Evolutionary conservation across 306 rosid species (phyloP), one percentile per base, ranked within the genome.

Genomic region (Lupinus albus): DNA sequence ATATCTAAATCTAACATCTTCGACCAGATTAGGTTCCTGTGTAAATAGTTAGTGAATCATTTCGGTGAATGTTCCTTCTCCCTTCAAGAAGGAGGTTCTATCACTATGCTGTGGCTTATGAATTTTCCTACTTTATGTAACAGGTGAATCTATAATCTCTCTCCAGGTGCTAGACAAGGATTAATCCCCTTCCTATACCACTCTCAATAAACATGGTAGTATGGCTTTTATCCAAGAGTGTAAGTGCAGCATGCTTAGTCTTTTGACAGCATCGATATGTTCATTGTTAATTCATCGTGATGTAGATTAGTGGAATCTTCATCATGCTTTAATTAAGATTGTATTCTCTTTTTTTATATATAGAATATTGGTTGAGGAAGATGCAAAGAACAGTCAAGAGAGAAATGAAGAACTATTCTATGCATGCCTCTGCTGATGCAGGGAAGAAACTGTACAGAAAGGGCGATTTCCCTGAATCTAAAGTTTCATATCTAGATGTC

Each of bases 161-260:
- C 95, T 41, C 98, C 98, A 0, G 93, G 96, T 71, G 87, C 89
- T 17, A 92, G 78, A 79, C 86, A 84, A 78, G 96, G 97, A 53
- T 64, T 84, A 44, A 79, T 93, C 49, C 97, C 49, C 87, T 93
- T 73, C 87, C 84, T 65, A 69, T 92, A 57, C 98, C 96, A 13
- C 78, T 92, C n/a, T 71, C 95, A 4, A n/a, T n/a, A 83, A 85
- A 73, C 79, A 89, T 58, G 98, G 98, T n/a, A 69, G 97, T 93
- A 36, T 89, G 95, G 94, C 95, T 93, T 62, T 80, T 93, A 73
- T 91, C 98, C 44, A 89, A 89, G 83, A 88, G 80, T 72, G 96
- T 93, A 71, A 87, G 93, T 69, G 69, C 21, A 73, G 51, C 57
- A 41, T 65, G 58, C 44, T 73, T 73, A 49, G 28, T 42, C 15